These are phyloP conservation scores for Pseudopediastrum boryanum DNA, from an alignment of 139 green algal species.

Conservation along the genomic window DNA sequence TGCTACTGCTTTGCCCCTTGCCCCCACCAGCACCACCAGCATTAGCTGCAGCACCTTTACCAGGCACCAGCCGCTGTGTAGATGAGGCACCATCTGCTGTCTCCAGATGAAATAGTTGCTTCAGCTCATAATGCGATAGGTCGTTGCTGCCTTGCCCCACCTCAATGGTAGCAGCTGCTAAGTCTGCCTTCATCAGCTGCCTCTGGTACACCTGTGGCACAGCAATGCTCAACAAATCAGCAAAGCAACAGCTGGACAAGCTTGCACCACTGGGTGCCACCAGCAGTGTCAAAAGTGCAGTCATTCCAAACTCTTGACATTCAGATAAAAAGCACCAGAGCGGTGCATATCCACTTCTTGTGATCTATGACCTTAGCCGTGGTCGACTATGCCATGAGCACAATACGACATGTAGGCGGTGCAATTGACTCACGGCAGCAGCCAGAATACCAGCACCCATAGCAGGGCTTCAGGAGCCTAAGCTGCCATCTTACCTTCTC, in stretches of 20 bases:
- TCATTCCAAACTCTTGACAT: too few relatives aligned
- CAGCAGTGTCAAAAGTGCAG: too few relatives aligned
- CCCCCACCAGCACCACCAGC: neutral
- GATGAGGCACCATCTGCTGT: neutral
- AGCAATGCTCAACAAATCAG: neutral
- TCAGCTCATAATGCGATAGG: constrained; percentile 34
- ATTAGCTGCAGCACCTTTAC: neutral
- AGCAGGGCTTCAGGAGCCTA: too few relatives aligned
- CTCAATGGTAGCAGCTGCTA: constrained; percentile 26
- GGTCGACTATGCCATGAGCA: too few relatives aligned
- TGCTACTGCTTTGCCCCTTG: constrained; percentile 21
- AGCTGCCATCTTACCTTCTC: constrained; percentile 83
- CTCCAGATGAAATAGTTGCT: constrained; percentile 24
- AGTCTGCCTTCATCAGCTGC: constrained; percentile 56
- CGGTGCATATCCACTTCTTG: too few relatives aligned
- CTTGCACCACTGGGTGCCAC: too few relatives aligned
- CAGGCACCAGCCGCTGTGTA: constrained; percentile 18
- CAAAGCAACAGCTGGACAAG: too few relatives aligned
- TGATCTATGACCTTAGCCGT: too few relatives aligned
- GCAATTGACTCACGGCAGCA: too few relatives aligned
- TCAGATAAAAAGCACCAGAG: too few relatives aligned
- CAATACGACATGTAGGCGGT: too few relatives aligned
- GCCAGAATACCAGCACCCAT: too few relatives aligned
- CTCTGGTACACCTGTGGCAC: constrained; percentile 79
- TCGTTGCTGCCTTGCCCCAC: neutral